Evolutionary conservation across 2,329 filamentous ascomycete genomes (phyloP).

Genomic region (Zalaria sp.): DNA sequence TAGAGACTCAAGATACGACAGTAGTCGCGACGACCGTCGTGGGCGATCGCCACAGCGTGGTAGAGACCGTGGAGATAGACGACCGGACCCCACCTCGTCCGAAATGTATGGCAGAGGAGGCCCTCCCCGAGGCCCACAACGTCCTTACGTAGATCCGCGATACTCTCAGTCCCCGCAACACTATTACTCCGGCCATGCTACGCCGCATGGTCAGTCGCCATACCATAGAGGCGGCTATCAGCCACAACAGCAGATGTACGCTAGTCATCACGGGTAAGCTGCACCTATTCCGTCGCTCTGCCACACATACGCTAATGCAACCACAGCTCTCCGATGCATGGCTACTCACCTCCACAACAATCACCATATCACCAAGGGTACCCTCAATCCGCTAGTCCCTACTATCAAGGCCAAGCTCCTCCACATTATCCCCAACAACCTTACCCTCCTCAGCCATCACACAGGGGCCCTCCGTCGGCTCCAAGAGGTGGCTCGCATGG

Average conservation of each 20-base stretch:
- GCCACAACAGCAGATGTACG: conserved; percentile 27
- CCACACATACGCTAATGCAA: conserved; percentile 12
- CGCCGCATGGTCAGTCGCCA: conserved; percentile 47
- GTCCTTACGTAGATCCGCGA: conserved; percentile 6
- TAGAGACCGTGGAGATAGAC: conserved; percentile 4
- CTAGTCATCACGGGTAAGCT: conserved; percentile 40
- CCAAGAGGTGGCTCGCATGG: conserved; percentile 25
- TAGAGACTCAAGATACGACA: conserved; percentile 6
- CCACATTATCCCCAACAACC: conserved; percentile 33
- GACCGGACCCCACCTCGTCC: conserved; percentile 1
- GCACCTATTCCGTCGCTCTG: conserved; percentile 7
- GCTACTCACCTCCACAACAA: conserved; percentile 38
- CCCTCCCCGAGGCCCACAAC: conserved; percentile 5
- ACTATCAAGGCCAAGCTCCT: conserved; percentile 16
- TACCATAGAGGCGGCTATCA: conserved; percentile 43
- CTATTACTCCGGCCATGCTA: conserved; percentile 4
- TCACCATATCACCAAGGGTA: conserved; percentile 41
- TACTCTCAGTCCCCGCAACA: conserved; percentile 48
- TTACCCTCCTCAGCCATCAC: conserved; percentile 8
- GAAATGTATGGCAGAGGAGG: conserved; percentile 9
- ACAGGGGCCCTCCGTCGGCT: conserved; percentile 26
- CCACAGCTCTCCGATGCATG: conserved; percentile 31
- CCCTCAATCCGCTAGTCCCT: conserved; percentile 5
- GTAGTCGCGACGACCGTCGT: conserved; percentile 4
- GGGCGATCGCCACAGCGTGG: conserved; percentile 4